phyloP scores from a whole-genome alignment of 192 early-diverging fungal species.

The Haplosporangium gracile region DNA sequence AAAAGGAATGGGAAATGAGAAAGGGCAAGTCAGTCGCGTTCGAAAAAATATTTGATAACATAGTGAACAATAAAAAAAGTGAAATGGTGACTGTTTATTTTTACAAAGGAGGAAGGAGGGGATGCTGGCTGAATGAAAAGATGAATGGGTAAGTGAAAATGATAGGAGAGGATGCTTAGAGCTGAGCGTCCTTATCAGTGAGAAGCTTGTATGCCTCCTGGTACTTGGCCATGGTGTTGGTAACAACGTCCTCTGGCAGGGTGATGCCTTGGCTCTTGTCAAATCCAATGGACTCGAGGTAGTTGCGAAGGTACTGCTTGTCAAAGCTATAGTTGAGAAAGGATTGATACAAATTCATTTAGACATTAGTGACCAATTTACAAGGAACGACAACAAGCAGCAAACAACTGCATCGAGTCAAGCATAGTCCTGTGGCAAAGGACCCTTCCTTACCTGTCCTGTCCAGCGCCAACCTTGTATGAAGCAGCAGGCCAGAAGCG shows the following conservation, averaged over 20 bases:
- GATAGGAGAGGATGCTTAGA: slow-evolving; percentile 44
- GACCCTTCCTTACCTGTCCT: slow-evolving; percentile 70
- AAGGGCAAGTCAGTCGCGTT: background rate
- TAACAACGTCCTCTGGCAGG: slow-evolving; percentile 85
- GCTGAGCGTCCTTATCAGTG: slow-evolving; percentile 76
- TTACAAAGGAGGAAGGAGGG: background rate
- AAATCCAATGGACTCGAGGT: slow-evolving; percentile 88
- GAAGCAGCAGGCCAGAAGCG: slow-evolving; percentile 93
- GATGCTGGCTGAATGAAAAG: background rate
- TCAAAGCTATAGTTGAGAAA: slow-evolving; percentile 78
- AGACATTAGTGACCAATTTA: background rate
- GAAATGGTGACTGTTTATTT: slow-evolving; percentile 1
- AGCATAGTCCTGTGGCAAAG: background rate
- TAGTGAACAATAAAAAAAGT: background rate
- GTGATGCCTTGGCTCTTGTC: slow-evolving; percentile 89
- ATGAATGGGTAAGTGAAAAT: background rate
- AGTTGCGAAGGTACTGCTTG: slow-evolving; percentile 98
- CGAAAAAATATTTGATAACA: background rate
- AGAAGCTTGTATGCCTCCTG: slow-evolving; percentile 89
- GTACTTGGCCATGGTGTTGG: slow-evolving; percentile 93
- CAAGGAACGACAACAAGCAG: background rate
- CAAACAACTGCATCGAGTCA: background rate
- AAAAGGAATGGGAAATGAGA: background rate
- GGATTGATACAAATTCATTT: background rate
- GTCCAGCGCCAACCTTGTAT: slow-evolving; percentile 83